These are phyloP conservation scores for Theobroma cacao DNA, from an alignment of 345 rosid genomes.

Conservation along the genomic window DNA sequence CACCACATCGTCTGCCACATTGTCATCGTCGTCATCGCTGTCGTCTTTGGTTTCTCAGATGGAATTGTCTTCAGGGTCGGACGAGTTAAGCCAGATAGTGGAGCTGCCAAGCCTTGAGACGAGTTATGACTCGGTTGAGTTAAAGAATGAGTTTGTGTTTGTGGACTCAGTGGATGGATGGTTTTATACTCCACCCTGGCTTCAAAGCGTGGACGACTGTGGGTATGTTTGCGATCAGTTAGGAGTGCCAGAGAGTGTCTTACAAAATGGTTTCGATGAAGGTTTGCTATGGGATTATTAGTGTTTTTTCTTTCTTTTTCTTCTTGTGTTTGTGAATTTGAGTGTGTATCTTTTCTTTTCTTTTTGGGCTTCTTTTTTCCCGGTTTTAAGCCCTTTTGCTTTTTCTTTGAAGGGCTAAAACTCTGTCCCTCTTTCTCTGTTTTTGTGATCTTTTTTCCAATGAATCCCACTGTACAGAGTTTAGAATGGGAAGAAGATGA, in stretches of 20 bases:
- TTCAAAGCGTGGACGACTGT: conserved; percentile 36
- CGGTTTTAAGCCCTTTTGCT: conserved; percentile 15
- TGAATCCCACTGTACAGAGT: conserved; percentile 22
- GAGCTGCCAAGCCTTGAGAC: conserved; percentile 71
- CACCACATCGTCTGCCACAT: conserved; percentile 20
- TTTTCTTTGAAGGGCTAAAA: conserved; percentile 26
- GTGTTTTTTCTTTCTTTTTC: background rate
- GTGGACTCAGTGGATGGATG: conserved; percentile 45
- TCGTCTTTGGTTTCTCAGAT: conserved; percentile 50
- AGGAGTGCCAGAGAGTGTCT: conserved; percentile 7
- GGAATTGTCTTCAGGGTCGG: conserved; percentile 53
- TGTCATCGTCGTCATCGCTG: conserved; percentile 35
- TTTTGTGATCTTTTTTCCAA: background rate
- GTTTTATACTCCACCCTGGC: conserved; percentile 46
- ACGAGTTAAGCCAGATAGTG: conserved; percentile 72
- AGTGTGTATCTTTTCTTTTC: background rate
- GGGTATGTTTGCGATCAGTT: conserved; percentile 14
- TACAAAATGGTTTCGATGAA: conserved; percentile 22
- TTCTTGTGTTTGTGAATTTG: background rate
- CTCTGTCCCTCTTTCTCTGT: background rate
- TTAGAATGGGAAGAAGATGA: background rate
- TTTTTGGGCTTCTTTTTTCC: background rate
- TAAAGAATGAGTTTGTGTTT: conserved; percentile 46
- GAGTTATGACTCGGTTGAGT: conserved; percentile 35
- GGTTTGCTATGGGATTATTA: conserved; percentile 33